Base-by-base conservation (phyloP, 2,329 filamentous ascomycete genomes). In the Sporothrix globosa region DNA sequence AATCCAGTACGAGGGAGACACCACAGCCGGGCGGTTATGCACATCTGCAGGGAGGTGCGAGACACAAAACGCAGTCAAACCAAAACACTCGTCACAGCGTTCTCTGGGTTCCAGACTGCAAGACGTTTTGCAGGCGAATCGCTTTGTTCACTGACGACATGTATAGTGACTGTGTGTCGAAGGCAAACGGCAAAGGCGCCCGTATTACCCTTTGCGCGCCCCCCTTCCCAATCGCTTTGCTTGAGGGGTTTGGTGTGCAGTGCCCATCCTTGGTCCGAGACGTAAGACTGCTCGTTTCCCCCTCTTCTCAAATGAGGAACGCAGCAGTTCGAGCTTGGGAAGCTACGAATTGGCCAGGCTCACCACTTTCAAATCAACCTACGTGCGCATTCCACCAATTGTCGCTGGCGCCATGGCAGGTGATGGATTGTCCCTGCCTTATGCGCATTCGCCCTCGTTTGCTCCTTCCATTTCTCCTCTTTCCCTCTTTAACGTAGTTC, bases 391-490 rank as follows among this genome's bases (percentile, higher is more conserved):
- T 27, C 52, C 48, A 41, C 56, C 17, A 67, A 68, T 46, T 56
- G 50, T 48, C 52, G 66, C 66, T 52, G 66, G 66, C 50, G 39
- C 52, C 66, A 30, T 54, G 66, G 50, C 67, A 61, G 67, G 67
- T 69, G 54, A 69, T 61, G 44, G 54, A 61, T 69, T 54, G 67
- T 48, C 27, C 67, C 53, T 67, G 34, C 65, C 65, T 56, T 34
- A 4, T 66, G 46, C 21, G 5, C 63, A 21, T 48, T 48, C 65
- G 10, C 65, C 30, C 52, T 27, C 52, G n/a, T 19, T 50, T 54
- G 30, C 50, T 24, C 30, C 13, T 48, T 46, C n/a, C 30, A 14
- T 44, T 61, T 41, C 41, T 27, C n/a, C 50, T 21, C 9, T 48
- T 68, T 48, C 41, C 52, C 21, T 34, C 65, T 34, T 50, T 58